Percentiles rank a stretch among this genome's conserved stretches.
Conservation (phyloP, 495 filamentous ascomycete genomes). For the Trichoderma virens region DNA sequence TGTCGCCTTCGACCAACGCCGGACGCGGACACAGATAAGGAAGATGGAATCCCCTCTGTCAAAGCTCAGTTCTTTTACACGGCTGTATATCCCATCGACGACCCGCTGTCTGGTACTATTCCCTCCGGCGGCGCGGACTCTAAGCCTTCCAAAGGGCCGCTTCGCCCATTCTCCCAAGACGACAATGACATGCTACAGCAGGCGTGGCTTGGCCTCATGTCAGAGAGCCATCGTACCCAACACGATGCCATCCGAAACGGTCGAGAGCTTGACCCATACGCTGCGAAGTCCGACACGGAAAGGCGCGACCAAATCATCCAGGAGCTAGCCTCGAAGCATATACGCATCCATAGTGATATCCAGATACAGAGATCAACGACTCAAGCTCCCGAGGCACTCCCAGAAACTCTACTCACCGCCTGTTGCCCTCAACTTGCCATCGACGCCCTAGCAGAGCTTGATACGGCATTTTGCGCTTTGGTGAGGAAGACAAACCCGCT, state of each 20-base stretch:
- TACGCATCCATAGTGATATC: constrained; percentile 23
- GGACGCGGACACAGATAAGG: constrained; percentile 20
- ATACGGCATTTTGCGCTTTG: constrained; percentile 37
- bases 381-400: constrained; percentile 24
- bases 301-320: constrained; percentile 40
- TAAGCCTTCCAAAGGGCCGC: constrained; percentile 44
- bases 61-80: constrained; percentile 75
- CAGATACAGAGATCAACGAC: constrained; percentile 22
- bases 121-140: constrained; percentile 43
- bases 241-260: constrained; percentile 27
- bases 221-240: constrained; percentile 35
- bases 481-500: constrained; percentile 28
- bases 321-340: constrained; percentile 28
- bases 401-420: constrained; percentile 13
- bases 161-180: constrained; percentile 67
- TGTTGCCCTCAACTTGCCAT: constrained; percentile 36
- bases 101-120: constrained; percentile 65
- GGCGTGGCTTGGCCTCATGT: constrained; percentile 54
- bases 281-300: constrained; percentile 29
- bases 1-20: constrained; percentile 36
- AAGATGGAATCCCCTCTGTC: constrained; percentile 44
- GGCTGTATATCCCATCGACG: constrained; percentile 70
- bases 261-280: constrained; percentile 22
- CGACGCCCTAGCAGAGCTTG: constrained; percentile 36
- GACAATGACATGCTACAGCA: constrained; percentile 69